A percentile compares a stretch with the other conserved stretches of the same genome.
These are phyloP conservation scores for Monosporozyma siamensis DNA, from an alignment of 805 yeast species.

Conservation along the genomic window DNA sequence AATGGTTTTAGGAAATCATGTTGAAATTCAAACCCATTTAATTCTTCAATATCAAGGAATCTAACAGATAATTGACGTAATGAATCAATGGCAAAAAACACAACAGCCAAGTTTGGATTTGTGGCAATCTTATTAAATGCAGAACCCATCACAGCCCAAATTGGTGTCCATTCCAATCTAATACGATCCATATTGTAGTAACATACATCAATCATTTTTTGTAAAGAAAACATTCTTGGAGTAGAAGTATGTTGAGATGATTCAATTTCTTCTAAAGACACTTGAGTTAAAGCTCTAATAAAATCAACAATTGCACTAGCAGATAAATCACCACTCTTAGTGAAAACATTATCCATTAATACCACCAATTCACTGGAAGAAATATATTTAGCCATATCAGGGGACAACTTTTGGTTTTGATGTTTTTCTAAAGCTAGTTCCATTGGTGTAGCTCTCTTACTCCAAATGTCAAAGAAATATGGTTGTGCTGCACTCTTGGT, in stretches of 20 bases:
- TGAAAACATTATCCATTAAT: constrained; percentile 77
- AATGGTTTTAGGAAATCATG: constrained; percentile 89
- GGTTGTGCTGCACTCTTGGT: constrained; percentile 32
- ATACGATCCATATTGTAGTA: constrained; percentile 96
- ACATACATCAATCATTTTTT: constrained; percentile 93
- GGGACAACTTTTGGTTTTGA: constrained; percentile 57
- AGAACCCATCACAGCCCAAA: constrained; percentile 90
- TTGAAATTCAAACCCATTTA: constrained; percentile 92
- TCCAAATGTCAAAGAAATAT: constrained; percentile 48
- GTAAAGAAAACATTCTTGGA: constrained; percentile 88
- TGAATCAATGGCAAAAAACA: constrained; percentile 87
- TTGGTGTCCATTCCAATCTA: constrained; percentile 89
- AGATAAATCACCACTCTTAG: constrained; percentile 66
- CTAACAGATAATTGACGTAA: constrained; percentile 86
- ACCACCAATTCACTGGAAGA: constrained; percentile 63
- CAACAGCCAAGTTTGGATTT: constrained; percentile 64
- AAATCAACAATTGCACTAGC: constrained; percentile 83
- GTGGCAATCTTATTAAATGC: constrained; percentile 82
- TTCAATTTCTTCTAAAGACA: constrained; percentile 83
- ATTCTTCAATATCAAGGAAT: constrained; percentile 86
- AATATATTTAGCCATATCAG: constrained; percentile 47
- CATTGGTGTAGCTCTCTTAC: constrained; percentile 45
- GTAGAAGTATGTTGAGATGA: constrained; percentile 72
- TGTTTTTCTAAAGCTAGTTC: constrained; percentile 64
- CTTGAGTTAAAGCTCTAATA: constrained; percentile 77